phyloP scores from a whole-genome alignment of 2,329 filamentous ascomycete species.

The Fusarium buxicola region DNA sequence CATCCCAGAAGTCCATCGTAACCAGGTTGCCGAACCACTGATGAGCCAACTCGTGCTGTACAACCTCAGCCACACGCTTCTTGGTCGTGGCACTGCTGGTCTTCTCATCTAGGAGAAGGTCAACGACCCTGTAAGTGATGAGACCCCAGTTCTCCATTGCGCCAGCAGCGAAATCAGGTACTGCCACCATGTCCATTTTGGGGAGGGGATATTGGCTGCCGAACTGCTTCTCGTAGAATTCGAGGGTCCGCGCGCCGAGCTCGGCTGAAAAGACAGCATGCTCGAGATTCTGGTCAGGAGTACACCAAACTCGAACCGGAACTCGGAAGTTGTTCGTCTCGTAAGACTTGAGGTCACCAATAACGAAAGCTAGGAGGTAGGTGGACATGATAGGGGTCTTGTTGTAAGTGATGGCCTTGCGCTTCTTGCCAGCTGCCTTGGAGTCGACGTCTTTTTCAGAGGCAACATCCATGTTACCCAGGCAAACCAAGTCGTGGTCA shows the following conservation, averaged over 20 bases:
- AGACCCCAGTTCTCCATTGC: conserved; percentile 99
- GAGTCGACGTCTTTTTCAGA: conserved; percentile 80
- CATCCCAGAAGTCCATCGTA: conserved; percentile 99
- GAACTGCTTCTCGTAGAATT: conserved; percentile 96
- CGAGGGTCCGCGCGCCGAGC: conserved; percentile 87
- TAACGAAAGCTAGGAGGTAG: conserved; percentile 92
- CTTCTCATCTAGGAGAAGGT: conserved; percentile 88
- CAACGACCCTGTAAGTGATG: conserved; percentile 91
- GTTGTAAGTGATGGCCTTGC: conserved; percentile 92
- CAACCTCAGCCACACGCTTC: conserved; percentile 92
- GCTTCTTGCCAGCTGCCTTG: conserved; percentile 67
- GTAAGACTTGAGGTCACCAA: conserved; percentile 93
- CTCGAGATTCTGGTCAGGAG: conserved; percentile 88
- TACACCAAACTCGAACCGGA: conserved; percentile 93
- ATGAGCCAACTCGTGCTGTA: conserved; percentile 96
- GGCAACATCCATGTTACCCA: conserved; percentile 97
- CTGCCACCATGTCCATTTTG: conserved; percentile 70
- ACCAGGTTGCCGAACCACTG: conserved; percentile 99
- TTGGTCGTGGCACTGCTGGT: conserved; percentile 88
- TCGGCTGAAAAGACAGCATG: conserved; percentile 92
- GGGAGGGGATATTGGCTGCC: conserved; percentile 75
- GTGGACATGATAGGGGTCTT: conserved; percentile 95
- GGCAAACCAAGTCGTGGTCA: conserved; percentile 88
- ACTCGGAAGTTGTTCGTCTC: conserved; percentile 93
- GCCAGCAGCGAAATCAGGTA: conserved; percentile 94